These are phyloP conservation scores for Oryza rufipogon DNA, from an alignment of 176 grass and related monocot genomes.

Conservation along the genomic window DNA sequence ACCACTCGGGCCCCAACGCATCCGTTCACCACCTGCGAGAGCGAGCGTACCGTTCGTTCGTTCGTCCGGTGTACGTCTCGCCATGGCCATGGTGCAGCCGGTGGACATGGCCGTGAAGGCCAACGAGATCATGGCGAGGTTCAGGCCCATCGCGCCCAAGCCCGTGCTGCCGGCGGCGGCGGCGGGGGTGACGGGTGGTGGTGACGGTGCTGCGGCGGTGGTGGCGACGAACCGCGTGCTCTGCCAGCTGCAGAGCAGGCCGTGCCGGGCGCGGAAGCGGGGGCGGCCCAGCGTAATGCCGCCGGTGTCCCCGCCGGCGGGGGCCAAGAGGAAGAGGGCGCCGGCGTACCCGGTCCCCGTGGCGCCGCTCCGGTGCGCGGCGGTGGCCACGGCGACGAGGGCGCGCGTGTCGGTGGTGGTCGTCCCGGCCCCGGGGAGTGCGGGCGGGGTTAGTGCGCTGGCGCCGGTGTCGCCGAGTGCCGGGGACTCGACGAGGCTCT, in stretches of 20 bases:
- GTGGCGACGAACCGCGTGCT: constrained; percentile 41
- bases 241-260: constrained; percentile 62
- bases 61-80: background rate
- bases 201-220: constrained; percentile 19
- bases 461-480: background rate
- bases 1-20: constrained; percentile 15
- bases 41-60: background rate
- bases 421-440: constrained; percentile 8
- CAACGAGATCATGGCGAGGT: constrained; percentile 90
- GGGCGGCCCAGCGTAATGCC: constrained; percentile 44
- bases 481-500: constrained; percentile 35
- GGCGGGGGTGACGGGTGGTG: background rate
- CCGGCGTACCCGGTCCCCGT: constrained; percentile 28
- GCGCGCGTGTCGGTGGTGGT: constrained; percentile 29
- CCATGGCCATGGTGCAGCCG: constrained; percentile 71
- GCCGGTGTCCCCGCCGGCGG: background rate
- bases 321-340: constrained; percentile 50
- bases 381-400: constrained; percentile 42
- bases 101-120: constrained; percentile 82
- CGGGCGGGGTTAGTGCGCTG: background rate
- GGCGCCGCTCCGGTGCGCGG: constrained; percentile 35
- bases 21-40: background rate
- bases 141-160: constrained; percentile 95
- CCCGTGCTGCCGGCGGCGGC: constrained; percentile 38
- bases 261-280: constrained; percentile 73